phyloP scores from a whole-genome alignment of 768 basidiomycete species.

The Tylopilus vinaceipallidus region DNA sequence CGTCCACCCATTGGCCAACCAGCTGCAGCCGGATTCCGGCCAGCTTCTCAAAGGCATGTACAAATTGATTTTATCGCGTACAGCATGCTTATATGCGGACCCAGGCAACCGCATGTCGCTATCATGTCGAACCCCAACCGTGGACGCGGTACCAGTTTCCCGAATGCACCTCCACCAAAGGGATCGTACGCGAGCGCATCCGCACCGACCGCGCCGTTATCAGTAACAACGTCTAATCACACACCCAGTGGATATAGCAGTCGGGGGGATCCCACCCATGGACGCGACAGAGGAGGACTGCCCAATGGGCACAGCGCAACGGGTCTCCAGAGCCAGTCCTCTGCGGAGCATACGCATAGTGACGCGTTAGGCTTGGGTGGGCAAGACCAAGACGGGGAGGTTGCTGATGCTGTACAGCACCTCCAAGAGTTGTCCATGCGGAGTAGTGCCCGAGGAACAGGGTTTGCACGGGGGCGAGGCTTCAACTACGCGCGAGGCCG shows the following conservation, averaged over 20 bases:
- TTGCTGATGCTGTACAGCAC: not conserved
- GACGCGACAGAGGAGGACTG: slow-evolving; percentile 11
- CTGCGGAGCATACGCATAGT: not conserved
- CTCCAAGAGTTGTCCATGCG: slow-evolving; percentile 21
- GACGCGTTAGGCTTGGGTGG: not conserved
- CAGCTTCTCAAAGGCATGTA: slow-evolving; percentile 38
- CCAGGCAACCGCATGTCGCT: slow-evolving; percentile 44
- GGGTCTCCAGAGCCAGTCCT: not conserved
- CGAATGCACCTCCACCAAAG: slow-evolving; percentile 9
- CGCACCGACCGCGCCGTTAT: not conserved
- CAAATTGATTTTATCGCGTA: not conserved
- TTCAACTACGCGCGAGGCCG: slow-evolving; percentile 30
- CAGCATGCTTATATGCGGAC: not conserved
- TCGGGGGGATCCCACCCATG: slow-evolving; percentile 1
- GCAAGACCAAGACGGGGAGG: slow-evolving; percentile 5
- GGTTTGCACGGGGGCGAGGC: slow-evolving; percentile 24
- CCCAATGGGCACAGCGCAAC: slow-evolving; percentile 9
- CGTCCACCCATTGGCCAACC: slow-evolving; percentile 52
- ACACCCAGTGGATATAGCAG: not conserved
- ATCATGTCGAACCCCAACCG: slow-evolving; percentile 79
- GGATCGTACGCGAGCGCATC: slow-evolving; percentile 7
- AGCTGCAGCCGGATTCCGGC: slow-evolving; percentile 64
- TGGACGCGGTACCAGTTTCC: slow-evolving; percentile 30
- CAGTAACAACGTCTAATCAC: slow-evolving; percentile 1
- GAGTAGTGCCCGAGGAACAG: slow-evolving; percentile 25